Conservation (phyloP, 345 rosid genomes). For the Brassica carinata region DNA sequence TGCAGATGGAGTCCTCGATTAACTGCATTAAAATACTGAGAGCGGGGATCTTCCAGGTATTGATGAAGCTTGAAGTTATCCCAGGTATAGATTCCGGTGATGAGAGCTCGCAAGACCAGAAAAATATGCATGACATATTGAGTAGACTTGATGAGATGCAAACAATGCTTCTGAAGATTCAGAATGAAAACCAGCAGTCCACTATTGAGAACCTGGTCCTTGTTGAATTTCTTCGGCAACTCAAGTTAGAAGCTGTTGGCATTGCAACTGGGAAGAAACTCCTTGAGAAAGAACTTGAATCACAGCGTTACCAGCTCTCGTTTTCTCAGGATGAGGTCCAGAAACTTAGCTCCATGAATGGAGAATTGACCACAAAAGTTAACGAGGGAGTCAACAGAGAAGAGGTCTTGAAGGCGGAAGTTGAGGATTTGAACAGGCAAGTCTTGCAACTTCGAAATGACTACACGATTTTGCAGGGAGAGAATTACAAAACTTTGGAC, state of each 20-base stretch:
- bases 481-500: too few species aligned
- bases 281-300: constrained; percentile 38
- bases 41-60: constrained; percentile 53
- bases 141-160: constrained; percentile 60
- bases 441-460: too few species aligned
- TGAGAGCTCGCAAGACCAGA: constrained; percentile 51
- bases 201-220: constrained; percentile 64
- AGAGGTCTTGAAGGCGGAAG: constrained; percentile 57
- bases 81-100: constrained; percentile 41
- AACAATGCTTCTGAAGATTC: constrained; percentile 50
- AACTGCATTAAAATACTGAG: constrained; percentile 57
- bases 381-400: constrained; percentile 58
- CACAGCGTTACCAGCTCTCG: constrained; percentile 51
- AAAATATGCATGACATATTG: constrained; percentile 43
- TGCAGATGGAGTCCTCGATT: constrained; percentile 55
- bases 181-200: constrained; percentile 61
- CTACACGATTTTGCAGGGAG: too few species aligned
- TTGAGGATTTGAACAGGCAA: constrained; percentile 50
- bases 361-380: constrained; percentile 56
- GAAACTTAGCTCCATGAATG: constrained; percentile 47
- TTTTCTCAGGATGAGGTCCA: constrained; percentile 49
- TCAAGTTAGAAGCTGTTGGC: constrained; percentile 50
- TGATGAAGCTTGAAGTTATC: constrained; percentile 52
- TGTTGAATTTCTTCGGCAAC: constrained; percentile 56
- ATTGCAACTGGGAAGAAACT: constrained; percentile 49